These are phyloP conservation scores for Cladosporium sp. DNA, from an alignment of 2,329 filamentous ascomycete species.

Conservation along the genomic window DNA sequence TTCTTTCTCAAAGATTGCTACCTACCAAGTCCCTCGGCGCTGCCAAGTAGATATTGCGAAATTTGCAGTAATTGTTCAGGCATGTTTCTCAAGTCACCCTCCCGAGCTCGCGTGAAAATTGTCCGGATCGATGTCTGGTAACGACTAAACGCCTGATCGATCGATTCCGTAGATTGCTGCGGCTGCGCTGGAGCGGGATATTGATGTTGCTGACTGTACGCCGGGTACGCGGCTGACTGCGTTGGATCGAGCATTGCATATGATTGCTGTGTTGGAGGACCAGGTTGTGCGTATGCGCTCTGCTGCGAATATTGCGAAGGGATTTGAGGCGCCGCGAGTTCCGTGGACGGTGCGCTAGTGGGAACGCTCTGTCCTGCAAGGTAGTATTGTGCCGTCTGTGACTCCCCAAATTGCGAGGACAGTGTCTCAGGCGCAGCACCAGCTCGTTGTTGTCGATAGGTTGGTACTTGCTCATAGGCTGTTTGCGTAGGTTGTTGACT, in stretches of 20 bases:
- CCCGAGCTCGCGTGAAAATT: conserved; percentile 68
- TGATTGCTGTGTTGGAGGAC: conserved; percentile 49
- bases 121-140: conserved; percentile 54
- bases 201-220: conserved; percentile 18
- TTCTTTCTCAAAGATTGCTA: conserved; percentile 21
- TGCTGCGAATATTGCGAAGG: conserved; percentile 57
- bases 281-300: conserved; percentile 58
- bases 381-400: conserved; percentile 67
- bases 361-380: conserved; percentile 55
- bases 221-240: conserved; percentile 30
- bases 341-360: conserved; percentile 56
- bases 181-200: conserved; percentile 23
- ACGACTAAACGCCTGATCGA: conserved; percentile 63
- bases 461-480: conserved; percentile 69
- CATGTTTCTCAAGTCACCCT: conserved; percentile 58
- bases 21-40: conserved; percentile 64
- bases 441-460: conserved; percentile 67
- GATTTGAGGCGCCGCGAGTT: conserved; percentile 58
- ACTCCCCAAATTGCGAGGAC: conserved; percentile 61
- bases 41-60: conserved; percentile 63
- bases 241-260: conserved; percentile 50
- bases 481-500: conserved; percentile 45
- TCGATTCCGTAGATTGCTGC: conserved; percentile 18
- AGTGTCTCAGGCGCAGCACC: conserved; percentile 75
- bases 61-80: conserved; percentile 56